These are phyloP conservation scores for Paracamarosporium sp. DNA, from an alignment of 2,329 filamentous ascomycete genomes.

Conservation along the genomic window DNA sequence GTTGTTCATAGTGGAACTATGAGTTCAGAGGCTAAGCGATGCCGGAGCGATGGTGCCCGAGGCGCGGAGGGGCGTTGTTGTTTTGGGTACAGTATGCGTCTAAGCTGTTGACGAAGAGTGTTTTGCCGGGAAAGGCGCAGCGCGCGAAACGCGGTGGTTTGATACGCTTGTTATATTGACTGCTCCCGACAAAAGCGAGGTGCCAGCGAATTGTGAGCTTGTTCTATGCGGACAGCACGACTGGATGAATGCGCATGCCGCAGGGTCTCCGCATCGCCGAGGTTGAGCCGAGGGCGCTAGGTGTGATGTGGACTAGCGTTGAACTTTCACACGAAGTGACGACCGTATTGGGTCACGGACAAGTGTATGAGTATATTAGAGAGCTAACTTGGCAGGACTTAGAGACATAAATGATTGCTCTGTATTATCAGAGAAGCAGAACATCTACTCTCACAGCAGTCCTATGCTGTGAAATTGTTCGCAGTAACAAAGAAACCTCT, in stretches of 20 bases:
- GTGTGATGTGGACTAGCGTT: not conserved
- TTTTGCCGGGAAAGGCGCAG: not conserved
- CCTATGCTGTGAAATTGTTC: no score
- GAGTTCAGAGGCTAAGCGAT: not conserved
- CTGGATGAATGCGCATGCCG: slow-evolving; percentile 1
- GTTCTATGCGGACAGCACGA: not conserved
- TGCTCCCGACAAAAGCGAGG: not conserved
- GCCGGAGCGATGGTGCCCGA: not conserved
- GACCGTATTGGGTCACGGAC: no score
- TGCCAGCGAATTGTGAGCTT: not conserved
- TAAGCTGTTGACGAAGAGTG: not conserved
- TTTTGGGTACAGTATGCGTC: not conserved
- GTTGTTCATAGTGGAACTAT: slow-evolving; percentile 39
- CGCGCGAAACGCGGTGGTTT: not conserved
- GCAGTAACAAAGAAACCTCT: no score
- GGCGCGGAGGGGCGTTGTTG: not conserved
- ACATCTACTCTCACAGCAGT: no score
- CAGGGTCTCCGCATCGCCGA: not conserved
- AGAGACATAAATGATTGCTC: no score
- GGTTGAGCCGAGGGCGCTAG: slow-evolving; percentile 11
- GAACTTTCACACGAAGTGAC: no score
- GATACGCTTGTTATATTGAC: no score
- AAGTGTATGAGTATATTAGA: no score
- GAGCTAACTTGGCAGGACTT: no score
- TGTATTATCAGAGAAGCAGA: no score